A percentile compares a stretch with the other conserved stretches of the same genome.
Evolutionary conservation across 768 basidiomycete species (phyloP).

Genomic region (Suillus brevipes): DNA sequence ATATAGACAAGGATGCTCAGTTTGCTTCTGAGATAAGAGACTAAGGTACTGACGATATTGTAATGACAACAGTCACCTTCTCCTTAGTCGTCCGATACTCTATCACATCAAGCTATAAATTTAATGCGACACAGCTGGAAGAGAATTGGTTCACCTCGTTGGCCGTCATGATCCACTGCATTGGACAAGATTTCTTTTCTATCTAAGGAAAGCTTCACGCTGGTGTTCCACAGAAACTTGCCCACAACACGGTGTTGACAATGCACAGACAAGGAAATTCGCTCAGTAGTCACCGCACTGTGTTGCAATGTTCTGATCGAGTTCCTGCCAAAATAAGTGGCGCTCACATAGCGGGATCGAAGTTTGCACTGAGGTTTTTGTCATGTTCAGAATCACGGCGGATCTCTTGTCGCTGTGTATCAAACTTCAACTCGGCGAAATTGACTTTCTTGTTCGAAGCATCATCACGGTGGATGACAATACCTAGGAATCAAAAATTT

Average conservation of each 20-base stretch:
- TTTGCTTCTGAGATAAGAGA: not conserved
- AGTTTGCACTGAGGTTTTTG: not conserved
- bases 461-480: conserved; percentile 1
- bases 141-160: conserved; percentile 2
- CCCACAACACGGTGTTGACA: conserved; percentile 6
- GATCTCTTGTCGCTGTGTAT: not conserved
- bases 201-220: conserved; percentile 1
- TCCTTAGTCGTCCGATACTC: not conserved
- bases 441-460: conserved; percentile 5
- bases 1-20: not conserved
- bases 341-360: conserved; percentile 4
- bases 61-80: conserved; percentile 4
- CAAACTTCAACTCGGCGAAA: conserved; percentile 5
- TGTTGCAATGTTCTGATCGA: not conserved
- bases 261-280: conserved; percentile 4
- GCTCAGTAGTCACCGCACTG: not conserved
- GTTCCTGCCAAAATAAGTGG: not conserved
- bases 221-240: not conserved
- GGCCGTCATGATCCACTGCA: not conserved
- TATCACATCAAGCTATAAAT: not conserved
- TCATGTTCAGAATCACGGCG: not conserved
- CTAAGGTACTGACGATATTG: not conserved
- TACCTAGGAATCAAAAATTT: not conserved
- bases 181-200: conserved; percentile 4
- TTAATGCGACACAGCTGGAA: not conserved